Conservation (phyloP, 2,329 filamentous ascomycete genomes). For the Aspergillus sp. region DNA sequence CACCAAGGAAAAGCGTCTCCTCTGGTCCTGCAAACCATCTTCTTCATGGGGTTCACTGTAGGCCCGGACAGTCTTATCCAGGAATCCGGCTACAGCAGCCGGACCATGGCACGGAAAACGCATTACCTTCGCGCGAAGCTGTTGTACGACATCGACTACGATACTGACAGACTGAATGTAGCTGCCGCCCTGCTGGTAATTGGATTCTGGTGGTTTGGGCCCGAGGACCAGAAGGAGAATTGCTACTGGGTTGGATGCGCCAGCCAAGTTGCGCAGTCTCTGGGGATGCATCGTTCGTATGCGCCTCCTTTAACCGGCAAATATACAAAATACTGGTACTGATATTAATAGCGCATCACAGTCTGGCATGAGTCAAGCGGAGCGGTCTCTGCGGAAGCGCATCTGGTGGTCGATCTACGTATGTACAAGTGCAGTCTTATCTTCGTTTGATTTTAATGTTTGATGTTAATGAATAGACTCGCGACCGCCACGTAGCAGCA, state of each 20-base stretch:
- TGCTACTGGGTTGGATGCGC: conserved; percentile 22
- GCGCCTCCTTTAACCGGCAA: too few species aligned
- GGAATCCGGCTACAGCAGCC: neutral
- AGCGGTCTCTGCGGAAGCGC: neutral
- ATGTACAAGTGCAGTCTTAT: neutral
- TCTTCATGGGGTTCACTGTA: neutral
- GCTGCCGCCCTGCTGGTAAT: conserved; percentile 20
- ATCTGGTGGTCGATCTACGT: neutral
- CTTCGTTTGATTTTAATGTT: neutral
- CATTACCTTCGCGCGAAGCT: neutral
- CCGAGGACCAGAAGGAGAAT: conserved; percentile 23
- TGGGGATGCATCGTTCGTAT: conserved; percentile 23
- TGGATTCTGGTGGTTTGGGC: conserved; percentile 25
- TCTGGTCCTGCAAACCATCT: neutral
- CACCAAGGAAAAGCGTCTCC: neutral
- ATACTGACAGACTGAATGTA: conserved; percentile 10
- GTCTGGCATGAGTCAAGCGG: neutral
- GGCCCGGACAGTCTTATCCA: neutral
- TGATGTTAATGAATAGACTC: conserved; percentile 13
- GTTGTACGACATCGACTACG: neutral
- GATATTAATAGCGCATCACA: neutral
- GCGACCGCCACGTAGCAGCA: conserved; percentile 23
- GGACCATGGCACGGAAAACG: neutral
- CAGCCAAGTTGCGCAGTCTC: conserved; percentile 15
- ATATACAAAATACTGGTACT: too few species aligned